Evolutionary conservation across 768 basidiomycete genomes (phyloP).

Genomic region (Pleurotus eryngii): DNA sequence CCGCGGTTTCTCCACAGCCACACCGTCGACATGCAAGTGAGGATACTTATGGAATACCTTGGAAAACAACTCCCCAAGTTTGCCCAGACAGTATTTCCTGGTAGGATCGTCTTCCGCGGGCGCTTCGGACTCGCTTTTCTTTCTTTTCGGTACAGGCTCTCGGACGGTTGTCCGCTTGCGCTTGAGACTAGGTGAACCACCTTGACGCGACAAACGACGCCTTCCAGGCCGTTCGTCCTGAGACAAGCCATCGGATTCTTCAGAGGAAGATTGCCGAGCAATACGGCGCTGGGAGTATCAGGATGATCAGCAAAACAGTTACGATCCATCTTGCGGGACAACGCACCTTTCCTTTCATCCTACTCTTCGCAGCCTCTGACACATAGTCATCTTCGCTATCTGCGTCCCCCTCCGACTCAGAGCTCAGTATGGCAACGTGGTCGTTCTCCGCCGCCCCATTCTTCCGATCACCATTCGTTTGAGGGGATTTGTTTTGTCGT

Average conservation of each 20-base stretch:
- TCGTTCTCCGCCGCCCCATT: not conserved
- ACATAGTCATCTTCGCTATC: conserved; percentile 75
- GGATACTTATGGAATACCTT: conserved; percentile 74
- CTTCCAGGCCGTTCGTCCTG: conserved; percentile 18
- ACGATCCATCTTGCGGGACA: not conserved
- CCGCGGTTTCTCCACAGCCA: conserved; percentile 37
- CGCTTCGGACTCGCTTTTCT: conserved; percentile 37
- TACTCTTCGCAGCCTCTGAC: conserved; percentile 34
- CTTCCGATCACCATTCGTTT: not conserved
- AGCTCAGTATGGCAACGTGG: conserved; percentile 16
- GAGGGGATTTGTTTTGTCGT: conserved; percentile 3
- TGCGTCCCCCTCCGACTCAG: conserved; percentile 47
- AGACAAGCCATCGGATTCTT: conserved; percentile 12
- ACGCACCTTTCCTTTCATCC: conserved; percentile 27
- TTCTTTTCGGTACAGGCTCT: conserved; percentile 45
- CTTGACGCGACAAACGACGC: not conserved
- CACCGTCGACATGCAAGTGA: conserved; percentile 33
- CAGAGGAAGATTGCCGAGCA: conserved; percentile 37
- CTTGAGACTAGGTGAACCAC: conserved; percentile 31
- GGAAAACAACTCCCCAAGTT: conserved; percentile 68
- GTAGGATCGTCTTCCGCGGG: conserved; percentile 62
- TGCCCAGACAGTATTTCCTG: conserved; percentile 76
- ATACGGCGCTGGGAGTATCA: conserved; percentile 35
- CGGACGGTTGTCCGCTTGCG: conserved; percentile 47
- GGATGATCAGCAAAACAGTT: not conserved